phyloP scores from a whole-genome alignment of 2,329 filamentous ascomycete genomes.

The Venturia oleaginea region DNA sequence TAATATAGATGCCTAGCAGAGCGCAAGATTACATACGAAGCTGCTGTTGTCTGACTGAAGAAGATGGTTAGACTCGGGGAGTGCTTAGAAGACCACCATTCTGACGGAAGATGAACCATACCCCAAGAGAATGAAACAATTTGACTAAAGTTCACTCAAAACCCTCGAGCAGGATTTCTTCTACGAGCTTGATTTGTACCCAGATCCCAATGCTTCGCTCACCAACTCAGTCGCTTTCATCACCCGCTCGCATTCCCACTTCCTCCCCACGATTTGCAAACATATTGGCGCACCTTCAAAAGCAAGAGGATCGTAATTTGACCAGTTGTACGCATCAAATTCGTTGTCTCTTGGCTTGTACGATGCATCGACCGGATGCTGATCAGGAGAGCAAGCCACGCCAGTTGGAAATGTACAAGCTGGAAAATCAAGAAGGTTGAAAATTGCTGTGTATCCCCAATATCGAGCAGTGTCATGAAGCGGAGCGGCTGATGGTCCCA shows the following conservation, averaged over 20 bases:
- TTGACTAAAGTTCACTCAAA: no score
- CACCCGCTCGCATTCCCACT: neutral
- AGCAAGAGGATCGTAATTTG: neutral
- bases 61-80: no score
- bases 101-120: no score
- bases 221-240: neutral
- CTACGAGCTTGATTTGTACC: neutral
- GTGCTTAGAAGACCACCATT: no score
- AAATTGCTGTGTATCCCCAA: slow-evolving; percentile 4
- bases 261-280: slow-evolving; percentile 1
- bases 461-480: neutral
- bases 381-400: no score
- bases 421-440: slow-evolving; percentile 1
- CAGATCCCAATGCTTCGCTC: neutral
- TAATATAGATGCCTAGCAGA: no score
- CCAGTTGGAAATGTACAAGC: neutral
- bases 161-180: no score
- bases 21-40: no score
- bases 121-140: no score
- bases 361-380: neutral
- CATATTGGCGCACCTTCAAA: neutral
- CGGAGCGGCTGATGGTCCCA: neutral
- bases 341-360: neutral
- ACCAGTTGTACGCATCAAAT: slow-evolving; percentile 1
- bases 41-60: no score